These are phyloP conservation scores for Acacia acuminata DNA, from an alignment of 306 rosid genomes.

Conservation along the genomic window DNA sequence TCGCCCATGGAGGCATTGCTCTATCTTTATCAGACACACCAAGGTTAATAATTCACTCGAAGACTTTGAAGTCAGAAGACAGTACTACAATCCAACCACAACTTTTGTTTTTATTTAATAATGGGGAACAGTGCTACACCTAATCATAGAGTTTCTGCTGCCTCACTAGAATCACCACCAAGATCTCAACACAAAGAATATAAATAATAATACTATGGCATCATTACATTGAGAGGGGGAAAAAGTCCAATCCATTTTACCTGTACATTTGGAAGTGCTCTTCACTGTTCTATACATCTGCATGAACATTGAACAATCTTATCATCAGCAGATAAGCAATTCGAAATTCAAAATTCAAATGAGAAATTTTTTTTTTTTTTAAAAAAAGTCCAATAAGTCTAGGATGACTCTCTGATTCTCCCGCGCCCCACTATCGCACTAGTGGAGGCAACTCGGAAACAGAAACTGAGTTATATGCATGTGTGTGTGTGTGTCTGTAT, in stretches of 20 bases:
- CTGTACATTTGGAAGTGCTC: conserved; percentile 89
- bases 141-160: conserved; percentile 47
- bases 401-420: conserved; percentile 48
- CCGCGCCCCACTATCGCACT: conserved; percentile 40
- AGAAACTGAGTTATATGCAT: conserved; percentile 28
- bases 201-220: conserved; percentile 43
- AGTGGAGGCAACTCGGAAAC: conserved; percentile 36
- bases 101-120: conserved; percentile 37
- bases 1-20: conserved; percentile 37
- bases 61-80: conserved; percentile 32
- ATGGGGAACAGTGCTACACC: conserved; percentile 43
- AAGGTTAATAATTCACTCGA: conserved; percentile 53
- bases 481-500: conserved; percentile 16
- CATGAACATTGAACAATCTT: conserved; percentile 49
- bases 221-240: conserved; percentile 37
- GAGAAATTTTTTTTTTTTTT: too few relatives aligned
- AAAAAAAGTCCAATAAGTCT: conserved; percentile 41
- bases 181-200: conserved; percentile 49
- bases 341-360: too few relatives aligned
- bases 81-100: conserved; percentile 32
- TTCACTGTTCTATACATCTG: conserved; percentile 99
- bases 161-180: conserved; percentile 45
- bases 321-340: background rate
- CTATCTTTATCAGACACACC: conserved; percentile 55
- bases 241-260: conserved; percentile 45